phyloP scores from a whole-genome alignment of 1,284 basidiomycete genomes.

The Marasmius fiardii region DNA sequence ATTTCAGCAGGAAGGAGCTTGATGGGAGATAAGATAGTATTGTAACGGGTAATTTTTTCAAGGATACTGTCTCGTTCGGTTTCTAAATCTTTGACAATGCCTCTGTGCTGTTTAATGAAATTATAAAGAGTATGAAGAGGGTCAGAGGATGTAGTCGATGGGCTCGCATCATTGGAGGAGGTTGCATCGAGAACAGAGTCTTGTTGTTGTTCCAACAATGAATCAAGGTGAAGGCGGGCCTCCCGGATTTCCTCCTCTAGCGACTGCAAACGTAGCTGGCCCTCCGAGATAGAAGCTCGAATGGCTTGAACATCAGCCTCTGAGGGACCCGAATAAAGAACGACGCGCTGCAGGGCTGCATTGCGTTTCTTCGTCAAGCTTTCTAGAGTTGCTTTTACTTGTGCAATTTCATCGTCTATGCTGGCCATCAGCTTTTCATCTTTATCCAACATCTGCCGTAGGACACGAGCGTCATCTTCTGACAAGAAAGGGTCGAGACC shows the following conservation, averaged over 20 bases:
- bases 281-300: conserved; percentile 1
- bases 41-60: conserved; percentile 2
- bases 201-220: neutral
- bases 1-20: conserved; percentile 12
- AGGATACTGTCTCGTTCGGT: neutral
- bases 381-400: conserved; percentile 6
- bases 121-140: neutral
- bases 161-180: neutral
- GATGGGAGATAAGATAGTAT: conserved; percentile 8
- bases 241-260: conserved; percentile 8
- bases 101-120: neutral
- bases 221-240: neutral
- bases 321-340: conserved; percentile 4
- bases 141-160: neutral
- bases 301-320: conserved; percentile 6
- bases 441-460: conserved; percentile 5
- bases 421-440: conserved; percentile 13
- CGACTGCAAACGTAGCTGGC: conserved; percentile 2
- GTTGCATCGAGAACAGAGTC: neutral
- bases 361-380: conserved; percentile 7
- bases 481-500: conserved; percentile 9
- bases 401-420: conserved; percentile 14
- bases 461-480: conserved; percentile 5
- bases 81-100: neutral
- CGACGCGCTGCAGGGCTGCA: neutral